Evolutionary conservation across 176 grass and related monocot species (phyloP).

Genomic region (Dactylis glomerata): DNA sequence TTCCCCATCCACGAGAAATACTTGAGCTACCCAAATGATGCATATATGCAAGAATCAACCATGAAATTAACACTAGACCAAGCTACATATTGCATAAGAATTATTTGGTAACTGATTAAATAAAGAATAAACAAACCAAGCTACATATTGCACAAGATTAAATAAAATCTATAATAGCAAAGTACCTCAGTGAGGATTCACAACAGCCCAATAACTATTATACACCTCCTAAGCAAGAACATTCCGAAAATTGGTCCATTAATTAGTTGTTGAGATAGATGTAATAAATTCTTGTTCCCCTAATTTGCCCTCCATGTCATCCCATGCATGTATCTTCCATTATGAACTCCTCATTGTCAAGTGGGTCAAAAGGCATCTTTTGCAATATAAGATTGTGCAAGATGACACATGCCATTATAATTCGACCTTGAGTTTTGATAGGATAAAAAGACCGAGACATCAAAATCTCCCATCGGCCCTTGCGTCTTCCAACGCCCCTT

Average conservation of each 20-base stretch:
- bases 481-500: background rate
- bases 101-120: too few species aligned
- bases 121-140: background rate
- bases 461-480: background rate
- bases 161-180: background rate
- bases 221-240: background rate
- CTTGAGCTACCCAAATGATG: too few species aligned
- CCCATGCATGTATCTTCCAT: background rate
- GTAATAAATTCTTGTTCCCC: background rate
- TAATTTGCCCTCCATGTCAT: background rate
- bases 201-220: background rate
- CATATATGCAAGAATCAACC: too few species aligned
- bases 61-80: too few species aligned
- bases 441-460: background rate
- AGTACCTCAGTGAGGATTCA: background rate
- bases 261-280: background rate
- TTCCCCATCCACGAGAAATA: background rate
- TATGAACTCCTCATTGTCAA: background rate
- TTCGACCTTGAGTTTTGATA: background rate
- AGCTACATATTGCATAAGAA: background rate
- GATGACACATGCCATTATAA: background rate
- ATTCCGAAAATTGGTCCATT: background rate
- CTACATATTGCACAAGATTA: background rate
- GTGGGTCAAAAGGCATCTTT: background rate
- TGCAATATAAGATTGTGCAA: background rate